These are phyloP conservation scores for Sporothrix protearum DNA, from an alignment of 2,329 filamentous ascomycete species.

Conservation along the genomic window DNA sequence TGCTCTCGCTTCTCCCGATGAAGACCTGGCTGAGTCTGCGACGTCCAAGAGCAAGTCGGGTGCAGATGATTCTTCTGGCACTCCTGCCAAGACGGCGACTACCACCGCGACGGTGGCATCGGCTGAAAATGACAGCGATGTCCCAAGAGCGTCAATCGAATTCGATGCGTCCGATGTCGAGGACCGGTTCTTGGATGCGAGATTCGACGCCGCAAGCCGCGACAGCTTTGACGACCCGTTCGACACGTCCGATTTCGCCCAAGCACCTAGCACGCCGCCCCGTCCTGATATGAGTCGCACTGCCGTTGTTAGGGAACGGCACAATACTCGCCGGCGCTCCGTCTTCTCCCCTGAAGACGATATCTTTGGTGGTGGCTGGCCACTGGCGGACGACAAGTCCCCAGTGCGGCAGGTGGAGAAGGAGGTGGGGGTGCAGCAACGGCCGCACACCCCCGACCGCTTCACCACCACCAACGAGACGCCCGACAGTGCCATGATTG, in stretches of 20 bases:
- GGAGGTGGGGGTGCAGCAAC: conserved; percentile 30
- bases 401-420: conserved; percentile 36
- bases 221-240: conserved; percentile 45
- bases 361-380: conserved; percentile 57
- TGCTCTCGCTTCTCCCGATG: conserved; percentile 70
- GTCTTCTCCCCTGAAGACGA: conserved; percentile 65
- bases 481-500: conserved; percentile 48
- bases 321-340: conserved; percentile 53
- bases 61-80: background rate
- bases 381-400: conserved; percentile 35
- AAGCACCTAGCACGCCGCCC: conserved; percentile 5
- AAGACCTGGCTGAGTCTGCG: conserved; percentile 43
- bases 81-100: background rate
- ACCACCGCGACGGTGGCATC: conserved; percentile 27
- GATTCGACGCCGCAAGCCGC: conserved; percentile 46
- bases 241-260: conserved; percentile 37
- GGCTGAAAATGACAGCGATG: conserved; percentile 30
- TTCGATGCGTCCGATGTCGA: conserved; percentile 43
- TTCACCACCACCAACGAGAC: conserved; percentile 30
- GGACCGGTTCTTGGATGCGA: conserved; percentile 46
- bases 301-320: conserved; percentile 53
- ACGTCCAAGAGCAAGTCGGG: background rate
- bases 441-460: conserved; percentile 42
- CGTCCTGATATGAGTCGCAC: conserved; percentile 45
- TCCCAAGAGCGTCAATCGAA: conserved; percentile 38